phyloP scores from a whole-genome alignment of 2,329 filamentous ascomycete species.

The Alternaria incomplexa region DNA sequence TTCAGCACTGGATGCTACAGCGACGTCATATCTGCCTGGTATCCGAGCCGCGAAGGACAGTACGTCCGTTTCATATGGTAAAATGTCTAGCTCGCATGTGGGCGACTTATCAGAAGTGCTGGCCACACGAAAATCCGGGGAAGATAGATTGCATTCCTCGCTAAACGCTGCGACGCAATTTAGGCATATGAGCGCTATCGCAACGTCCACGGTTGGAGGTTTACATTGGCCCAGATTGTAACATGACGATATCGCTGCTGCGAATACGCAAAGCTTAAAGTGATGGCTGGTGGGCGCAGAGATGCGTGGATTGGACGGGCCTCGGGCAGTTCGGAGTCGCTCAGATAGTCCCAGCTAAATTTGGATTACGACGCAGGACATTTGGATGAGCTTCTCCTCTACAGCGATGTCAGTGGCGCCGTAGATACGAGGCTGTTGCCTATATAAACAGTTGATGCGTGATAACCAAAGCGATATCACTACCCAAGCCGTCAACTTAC shows the following conservation, averaged over 20 bases:
- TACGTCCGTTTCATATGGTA: conserved; percentile 22
- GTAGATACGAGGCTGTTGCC: not conserved
- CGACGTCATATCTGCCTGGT: conserved; percentile 1
- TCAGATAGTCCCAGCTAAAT: conserved; percentile 3
- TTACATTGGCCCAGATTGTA: not conserved
- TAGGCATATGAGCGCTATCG: conserved; percentile 18
- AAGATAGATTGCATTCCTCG: conserved; percentile 18
- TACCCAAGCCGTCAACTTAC: not conserved
- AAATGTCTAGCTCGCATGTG: conserved; percentile 8
- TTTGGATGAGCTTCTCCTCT: not conserved
- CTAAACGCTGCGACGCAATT: conserved; percentile 15
- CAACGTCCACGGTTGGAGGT: not conserved
- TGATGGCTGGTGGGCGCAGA: not conserved
- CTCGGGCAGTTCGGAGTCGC: not conserved
- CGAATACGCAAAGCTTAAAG: conserved; percentile 1
- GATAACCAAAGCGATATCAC: not conserved
- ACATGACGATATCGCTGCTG: conserved; percentile 1
- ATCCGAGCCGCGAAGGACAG: not conserved
- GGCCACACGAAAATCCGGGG: conserved; percentile 15
- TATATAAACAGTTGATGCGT: conserved; percentile 15
- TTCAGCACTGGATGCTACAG: not conserved
- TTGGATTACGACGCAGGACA: not conserved
- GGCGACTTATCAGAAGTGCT: not conserved
- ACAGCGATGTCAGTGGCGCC: conserved; percentile 14
- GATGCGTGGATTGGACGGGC: conserved; percentile 2